These are phyloP conservation scores for Aspergillus campestris DNA, from an alignment of 495 filamentous ascomycete genomes.

Conservation along the genomic window DNA sequence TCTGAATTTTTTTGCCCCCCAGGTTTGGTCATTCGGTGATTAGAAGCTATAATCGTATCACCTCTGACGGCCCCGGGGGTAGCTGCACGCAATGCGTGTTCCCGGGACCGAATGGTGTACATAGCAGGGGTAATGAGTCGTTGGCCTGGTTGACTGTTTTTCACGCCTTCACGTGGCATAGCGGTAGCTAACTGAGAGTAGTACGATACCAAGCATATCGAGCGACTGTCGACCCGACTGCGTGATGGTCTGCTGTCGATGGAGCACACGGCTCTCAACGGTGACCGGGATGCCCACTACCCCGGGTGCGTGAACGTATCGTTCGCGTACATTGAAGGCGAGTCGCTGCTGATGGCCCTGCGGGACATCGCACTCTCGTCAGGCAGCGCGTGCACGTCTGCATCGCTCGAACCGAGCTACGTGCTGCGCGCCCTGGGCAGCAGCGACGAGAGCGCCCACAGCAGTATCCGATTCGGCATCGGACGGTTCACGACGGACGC, in stretches of 20 bases:
- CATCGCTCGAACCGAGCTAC: constrained; percentile 92
- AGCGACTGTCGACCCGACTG: constrained; percentile 72
- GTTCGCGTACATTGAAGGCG: constrained; percentile 96
- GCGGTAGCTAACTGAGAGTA: constrained; percentile 34
- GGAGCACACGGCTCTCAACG: constrained; percentile 90
- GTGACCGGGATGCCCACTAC: constrained; percentile 74
- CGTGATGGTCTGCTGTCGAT: constrained; percentile 71
- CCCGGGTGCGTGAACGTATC: constrained; percentile 97
- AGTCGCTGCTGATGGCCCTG: constrained; percentile 94
- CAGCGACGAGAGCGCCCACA: constrained; percentile 95
- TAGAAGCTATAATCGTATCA: constrained; percentile 54
- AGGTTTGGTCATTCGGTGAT: constrained; percentile 20
- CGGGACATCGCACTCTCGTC: constrained; percentile 98
- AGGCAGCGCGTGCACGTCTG: constrained; percentile 93
- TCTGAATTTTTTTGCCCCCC: constrained; percentile 4
- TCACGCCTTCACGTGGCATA: background rate
- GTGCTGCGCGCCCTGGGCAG: constrained; percentile 88
- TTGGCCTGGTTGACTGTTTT: background rate
- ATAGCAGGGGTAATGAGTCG: constrained; percentile 46
- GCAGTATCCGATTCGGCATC: constrained; percentile 95
- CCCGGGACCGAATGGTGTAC: constrained; percentile 36
- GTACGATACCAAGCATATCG: constrained; percentile 87
- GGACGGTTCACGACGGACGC: constrained; percentile 90
- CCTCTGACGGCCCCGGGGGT: constrained; percentile 36
- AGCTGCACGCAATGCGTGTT: constrained; percentile 33